Conservation (phyloP, 345 rosid genomes). For the Ricinus communis region DNA sequence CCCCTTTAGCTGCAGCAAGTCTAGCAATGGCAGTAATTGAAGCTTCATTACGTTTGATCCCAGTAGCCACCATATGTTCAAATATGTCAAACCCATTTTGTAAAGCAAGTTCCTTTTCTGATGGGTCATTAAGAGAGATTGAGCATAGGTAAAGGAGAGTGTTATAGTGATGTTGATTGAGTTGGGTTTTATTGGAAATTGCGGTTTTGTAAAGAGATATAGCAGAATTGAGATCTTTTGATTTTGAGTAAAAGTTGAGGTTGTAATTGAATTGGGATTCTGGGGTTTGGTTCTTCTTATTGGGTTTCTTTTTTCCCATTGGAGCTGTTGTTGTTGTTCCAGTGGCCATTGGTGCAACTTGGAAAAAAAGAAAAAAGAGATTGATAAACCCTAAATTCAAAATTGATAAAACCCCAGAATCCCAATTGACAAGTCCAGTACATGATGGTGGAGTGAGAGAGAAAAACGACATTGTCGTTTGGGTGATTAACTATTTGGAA, state of each 20-base stretch:
- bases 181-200: conserved; percentile 34
- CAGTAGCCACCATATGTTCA: conserved; percentile 50
- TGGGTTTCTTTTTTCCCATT: conserved; percentile 43
- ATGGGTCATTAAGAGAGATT: conserved; percentile 37
- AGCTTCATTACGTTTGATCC: conserved; percentile 64
- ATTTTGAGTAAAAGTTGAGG: conserved; percentile 65
- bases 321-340: conserved; percentile 33
- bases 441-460: too few species aligned
- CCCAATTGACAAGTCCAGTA: too few species aligned
- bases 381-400: background rate
- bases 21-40: conserved; percentile 63
- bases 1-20: conserved; percentile 70
- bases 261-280: conserved; percentile 54
- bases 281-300: conserved; percentile 35
- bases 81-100: conserved; percentile 55
- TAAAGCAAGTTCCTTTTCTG: conserved; percentile 33
- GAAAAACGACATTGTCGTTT: too few species aligned
- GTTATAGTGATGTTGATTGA: conserved; percentile 62
- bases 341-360: too few species aligned
- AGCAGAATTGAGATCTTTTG: conserved; percentile 62
- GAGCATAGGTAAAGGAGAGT: conserved; percentile 74
- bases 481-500: too few species aligned
- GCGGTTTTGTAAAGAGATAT: conserved; percentile 63
- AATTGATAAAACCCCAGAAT: background rate
- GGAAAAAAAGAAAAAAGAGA: background rate